A percentile compares a stretch with the other conserved stretches of the same genome.
Evolutionary conservation across 1,284 basidiomycete genomes (phyloP).

Genomic region (Ustanciosporium gigantosporum): DNA sequence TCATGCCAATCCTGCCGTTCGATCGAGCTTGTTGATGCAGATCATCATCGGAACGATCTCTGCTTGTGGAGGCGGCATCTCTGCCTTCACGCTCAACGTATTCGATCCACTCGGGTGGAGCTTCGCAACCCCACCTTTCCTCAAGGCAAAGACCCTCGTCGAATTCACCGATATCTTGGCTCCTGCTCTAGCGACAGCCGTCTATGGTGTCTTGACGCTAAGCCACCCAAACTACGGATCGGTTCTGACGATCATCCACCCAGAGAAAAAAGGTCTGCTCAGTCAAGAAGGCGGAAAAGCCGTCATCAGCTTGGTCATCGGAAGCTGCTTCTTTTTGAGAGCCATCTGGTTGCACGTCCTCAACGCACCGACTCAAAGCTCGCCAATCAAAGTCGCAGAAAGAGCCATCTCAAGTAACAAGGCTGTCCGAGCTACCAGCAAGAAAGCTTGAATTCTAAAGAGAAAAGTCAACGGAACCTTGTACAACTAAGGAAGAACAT

Average conservation of each 20-base stretch:
- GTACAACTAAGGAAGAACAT: no score
- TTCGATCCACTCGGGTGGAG: conserved; percentile 47
- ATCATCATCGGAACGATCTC: conserved; percentile 42
- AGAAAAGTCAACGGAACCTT: no score
- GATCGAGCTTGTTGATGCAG: conserved; percentile 29
- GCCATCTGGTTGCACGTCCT: conserved; percentile 40
- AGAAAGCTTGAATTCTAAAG: no score
- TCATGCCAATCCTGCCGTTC: conserved; percentile 26
- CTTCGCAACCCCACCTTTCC: conserved; percentile 37
- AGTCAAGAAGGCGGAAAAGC: conserved; percentile 38
- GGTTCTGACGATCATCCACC: conserved; percentile 8
- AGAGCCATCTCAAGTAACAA: conserved; percentile 19
- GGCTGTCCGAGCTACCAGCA: conserved; percentile 3
- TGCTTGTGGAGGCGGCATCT: conserved; percentile 48
- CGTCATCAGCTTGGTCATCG: conserved; percentile 42
- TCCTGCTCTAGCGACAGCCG: conserved; percentile 31
- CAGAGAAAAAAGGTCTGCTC: conserved; percentile 3
- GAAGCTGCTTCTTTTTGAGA: conserved; percentile 30
- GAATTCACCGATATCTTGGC: conserved; percentile 44
- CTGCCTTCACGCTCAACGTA: conserved; percentile 45
- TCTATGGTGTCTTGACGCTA: conserved; percentile 30
- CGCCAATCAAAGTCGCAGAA: neutral
- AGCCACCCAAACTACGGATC: conserved; percentile 25
- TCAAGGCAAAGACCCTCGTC: conserved; percentile 28
- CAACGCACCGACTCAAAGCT: neutral